These are phyloP conservation scores for Breynia disticha DNA, from an alignment of 441 rosid species.

Conservation along the genomic window DNA sequence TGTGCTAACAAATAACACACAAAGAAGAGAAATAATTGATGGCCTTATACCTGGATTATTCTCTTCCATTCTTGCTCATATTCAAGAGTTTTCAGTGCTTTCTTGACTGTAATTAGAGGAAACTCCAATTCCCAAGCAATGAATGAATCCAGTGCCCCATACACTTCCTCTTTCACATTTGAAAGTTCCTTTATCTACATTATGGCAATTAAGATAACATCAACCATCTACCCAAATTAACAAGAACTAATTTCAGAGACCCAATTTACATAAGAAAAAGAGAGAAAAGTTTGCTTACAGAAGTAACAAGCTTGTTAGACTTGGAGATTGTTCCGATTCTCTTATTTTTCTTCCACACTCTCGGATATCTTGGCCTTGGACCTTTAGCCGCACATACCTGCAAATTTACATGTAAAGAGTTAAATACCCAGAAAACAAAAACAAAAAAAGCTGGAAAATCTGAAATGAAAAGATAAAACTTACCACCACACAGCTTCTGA, in stretches of 20 bases:
- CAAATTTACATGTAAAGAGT: not conserved
- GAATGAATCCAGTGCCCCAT: constrained; percentile 88
- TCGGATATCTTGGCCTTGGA: constrained; percentile 84
- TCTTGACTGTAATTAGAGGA: constrained; percentile 80
- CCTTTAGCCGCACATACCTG: constrained; percentile 87
- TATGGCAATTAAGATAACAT: constrained; percentile 3
- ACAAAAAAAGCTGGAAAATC: not conserved
- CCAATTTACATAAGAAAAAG: not conserved
- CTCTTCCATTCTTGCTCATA: constrained; percentile 78
- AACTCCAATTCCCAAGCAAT: constrained; percentile 97
- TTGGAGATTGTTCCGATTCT: constrained; percentile 81
- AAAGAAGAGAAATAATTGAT: not conserved
- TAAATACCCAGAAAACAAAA: too few species aligned
- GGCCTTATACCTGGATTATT: constrained; percentile 62
- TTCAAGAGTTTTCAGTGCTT: constrained; percentile 79
- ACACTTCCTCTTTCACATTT: constrained; percentile 87
- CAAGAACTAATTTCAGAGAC: not conserved
- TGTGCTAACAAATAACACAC: not conserved
- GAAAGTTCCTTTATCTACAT: constrained; percentile 61
- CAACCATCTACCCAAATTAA: not conserved
- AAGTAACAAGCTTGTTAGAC: constrained; percentile 58
- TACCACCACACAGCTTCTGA: constrained; percentile 42
- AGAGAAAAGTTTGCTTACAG: constrained; percentile 25
- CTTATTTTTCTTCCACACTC: constrained; percentile 75
- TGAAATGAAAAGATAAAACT: constrained; percentile 1